phyloP scores from a whole-genome alignment of 1,284 basidiomycete genomes.

The Cryptococcus sp. region DNA sequence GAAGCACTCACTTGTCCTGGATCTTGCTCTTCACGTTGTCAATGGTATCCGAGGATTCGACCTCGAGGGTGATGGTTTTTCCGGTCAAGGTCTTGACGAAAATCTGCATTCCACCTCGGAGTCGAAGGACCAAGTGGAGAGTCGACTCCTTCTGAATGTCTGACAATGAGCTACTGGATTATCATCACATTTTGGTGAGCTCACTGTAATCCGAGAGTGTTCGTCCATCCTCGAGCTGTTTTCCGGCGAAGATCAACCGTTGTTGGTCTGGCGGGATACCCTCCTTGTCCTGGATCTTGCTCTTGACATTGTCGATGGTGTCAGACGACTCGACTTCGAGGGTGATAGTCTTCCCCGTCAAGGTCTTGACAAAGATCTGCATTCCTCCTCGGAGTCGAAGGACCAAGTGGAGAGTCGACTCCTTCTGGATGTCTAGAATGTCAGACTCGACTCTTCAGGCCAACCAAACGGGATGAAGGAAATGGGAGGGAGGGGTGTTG shows the following conservation, averaged over 20 bases:
- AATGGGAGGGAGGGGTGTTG: conserved; percentile 65
- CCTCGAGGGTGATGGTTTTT: conserved; percentile 57
- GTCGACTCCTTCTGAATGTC: conserved; percentile 99
- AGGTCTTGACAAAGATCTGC: conserved; percentile 35
- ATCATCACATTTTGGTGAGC: conserved; percentile 40
- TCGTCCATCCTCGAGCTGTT: neutral
- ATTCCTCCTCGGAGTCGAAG: conserved; percentile 97
- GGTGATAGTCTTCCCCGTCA: conserved; percentile 56
- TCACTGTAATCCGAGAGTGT: conserved; percentile 17
- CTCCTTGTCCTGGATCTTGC: conserved; percentile 54
- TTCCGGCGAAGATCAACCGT: neutral
- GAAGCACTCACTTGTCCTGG: conserved; percentile 70
- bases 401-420: conserved; percentile 96
- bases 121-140: conserved; percentile 93
- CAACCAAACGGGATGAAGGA: conserved; percentile 27
- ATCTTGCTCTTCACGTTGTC: conserved; percentile 58
- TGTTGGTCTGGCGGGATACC: neutral
- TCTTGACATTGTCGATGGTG: conserved; percentile 59
- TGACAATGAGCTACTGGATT: conserved; percentile 18
- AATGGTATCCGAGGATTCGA: conserved; percentile 57
- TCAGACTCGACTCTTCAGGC: neutral
- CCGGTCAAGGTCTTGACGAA: conserved; percentile 47
- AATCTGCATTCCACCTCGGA: conserved; percentile 79
- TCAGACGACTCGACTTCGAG: conserved; percentile 56
- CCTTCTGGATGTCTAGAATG: conserved; percentile 81